phyloP scores from a whole-genome alignment of 805 yeast genomes.

The Sugiyamaella qingdaonensis region DNA sequence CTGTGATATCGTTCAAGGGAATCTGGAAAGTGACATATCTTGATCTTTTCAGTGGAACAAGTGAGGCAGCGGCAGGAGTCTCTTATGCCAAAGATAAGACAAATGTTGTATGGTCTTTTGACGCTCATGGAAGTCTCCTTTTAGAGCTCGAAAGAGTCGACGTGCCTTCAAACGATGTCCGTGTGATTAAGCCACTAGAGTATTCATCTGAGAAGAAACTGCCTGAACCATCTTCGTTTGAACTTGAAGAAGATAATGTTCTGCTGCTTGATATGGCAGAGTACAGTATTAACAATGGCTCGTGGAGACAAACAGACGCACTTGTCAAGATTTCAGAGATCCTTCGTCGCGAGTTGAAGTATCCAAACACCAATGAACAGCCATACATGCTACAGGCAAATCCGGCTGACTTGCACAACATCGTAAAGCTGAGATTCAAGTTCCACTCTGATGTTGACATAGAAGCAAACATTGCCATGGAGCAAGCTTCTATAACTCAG shows the following conservation, averaged over 20 bases:
- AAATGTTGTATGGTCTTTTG: not conserved
- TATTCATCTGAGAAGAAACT: not conserved
- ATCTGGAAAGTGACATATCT: constrained; percentile 3
- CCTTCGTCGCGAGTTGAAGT: not conserved
- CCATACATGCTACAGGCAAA: not conserved
- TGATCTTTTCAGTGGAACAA: constrained; percentile 1
- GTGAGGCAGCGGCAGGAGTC: not conserved
- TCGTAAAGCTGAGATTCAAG: not conserved
- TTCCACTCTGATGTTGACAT: not conserved
- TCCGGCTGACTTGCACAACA: not conserved
- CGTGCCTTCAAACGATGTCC: no score
- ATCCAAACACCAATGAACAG: constrained; percentile 2
- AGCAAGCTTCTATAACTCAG: not conserved
- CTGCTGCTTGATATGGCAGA: constrained; percentile 8
- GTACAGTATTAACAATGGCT: constrained; percentile 1
- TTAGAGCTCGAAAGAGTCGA: not conserved
- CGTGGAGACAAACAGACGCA: not conserved
- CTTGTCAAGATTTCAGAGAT: not conserved
- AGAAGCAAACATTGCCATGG: not conserved
- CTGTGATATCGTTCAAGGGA: constrained; percentile 4
- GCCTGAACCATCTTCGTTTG: constrained; percentile 1
- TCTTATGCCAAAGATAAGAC: not conserved
- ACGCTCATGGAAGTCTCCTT: not conserved
- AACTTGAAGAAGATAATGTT: constrained; percentile 5
- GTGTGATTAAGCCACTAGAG: no score